Percentiles rank a stretch among this genome's conserved stretches.
These are phyloP conservation scores for Exsudoporus frostii DNA, from an alignment of 768 basidiomycete species.

Conservation along the genomic window DNA sequence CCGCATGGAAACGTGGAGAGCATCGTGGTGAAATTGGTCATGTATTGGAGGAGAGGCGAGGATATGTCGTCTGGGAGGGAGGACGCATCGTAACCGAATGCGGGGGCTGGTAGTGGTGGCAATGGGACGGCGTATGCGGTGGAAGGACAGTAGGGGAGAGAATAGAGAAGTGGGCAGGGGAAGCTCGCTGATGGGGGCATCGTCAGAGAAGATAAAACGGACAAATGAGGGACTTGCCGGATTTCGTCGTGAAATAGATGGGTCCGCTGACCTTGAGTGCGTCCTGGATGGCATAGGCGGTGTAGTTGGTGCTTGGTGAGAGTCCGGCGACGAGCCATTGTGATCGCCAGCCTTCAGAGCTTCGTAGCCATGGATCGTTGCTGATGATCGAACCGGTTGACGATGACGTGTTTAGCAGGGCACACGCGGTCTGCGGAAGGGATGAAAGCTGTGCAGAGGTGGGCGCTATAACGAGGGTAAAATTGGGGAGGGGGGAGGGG, in stretches of 20 bases:
- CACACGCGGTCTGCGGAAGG: conserved; percentile 58
- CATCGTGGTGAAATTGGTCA: conserved; percentile 72
- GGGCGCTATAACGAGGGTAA: conserved; percentile 53
- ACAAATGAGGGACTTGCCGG: conserved; percentile 40
- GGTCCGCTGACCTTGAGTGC: conserved; percentile 60
- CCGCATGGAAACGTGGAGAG: conserved; percentile 77
- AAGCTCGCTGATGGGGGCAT: conserved; percentile 45
- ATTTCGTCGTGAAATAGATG: conserved; percentile 73
- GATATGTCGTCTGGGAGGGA: conserved; percentile 51
- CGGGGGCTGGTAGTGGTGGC: conserved; percentile 42
- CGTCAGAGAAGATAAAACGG: not conserved
- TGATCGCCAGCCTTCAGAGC: conserved; percentile 56
- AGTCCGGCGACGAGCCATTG: conserved; percentile 68
- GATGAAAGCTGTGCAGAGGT: conserved; percentile 42
- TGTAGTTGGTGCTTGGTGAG: conserved; percentile 70
- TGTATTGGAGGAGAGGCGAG: conserved; percentile 48
- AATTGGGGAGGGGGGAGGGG: conserved; percentile 45
- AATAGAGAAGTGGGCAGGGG: conserved; percentile 64
- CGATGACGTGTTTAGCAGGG: conserved; percentile 38
- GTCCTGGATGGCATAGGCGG: conserved; percentile 61
- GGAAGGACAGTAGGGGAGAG: conserved; percentile 71
- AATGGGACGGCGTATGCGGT: conserved; percentile 70
- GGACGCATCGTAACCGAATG: conserved; percentile 44
- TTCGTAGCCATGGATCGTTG: conserved; percentile 55
- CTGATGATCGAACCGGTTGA: conserved; percentile 40